A percentile compares a stretch with the other conserved stretches of the same genome.
phyloP scores from a whole-genome alignment of 371 early-diverging fungal genomes.

The Sporodiniella umbellata region DNA sequence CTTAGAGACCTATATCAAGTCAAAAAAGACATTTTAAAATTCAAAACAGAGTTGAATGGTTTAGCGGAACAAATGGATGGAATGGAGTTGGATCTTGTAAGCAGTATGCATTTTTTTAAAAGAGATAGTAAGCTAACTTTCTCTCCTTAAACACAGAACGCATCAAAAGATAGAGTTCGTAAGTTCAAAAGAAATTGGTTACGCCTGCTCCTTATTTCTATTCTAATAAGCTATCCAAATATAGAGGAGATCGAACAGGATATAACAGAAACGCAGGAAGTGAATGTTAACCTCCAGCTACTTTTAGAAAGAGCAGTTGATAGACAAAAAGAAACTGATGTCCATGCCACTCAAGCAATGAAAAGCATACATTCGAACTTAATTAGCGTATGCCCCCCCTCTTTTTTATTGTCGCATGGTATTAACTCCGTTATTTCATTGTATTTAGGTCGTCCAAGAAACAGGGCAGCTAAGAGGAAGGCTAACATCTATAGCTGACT shows the following conservation, averaged over 20 bases:
- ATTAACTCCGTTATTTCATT: no score
- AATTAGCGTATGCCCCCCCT: slow-evolving; percentile 50
- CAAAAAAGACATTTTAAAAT: slow-evolving; percentile 40
- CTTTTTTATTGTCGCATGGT: no score
- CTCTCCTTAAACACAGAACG: slow-evolving; percentile 19
- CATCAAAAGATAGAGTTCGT: slow-evolving; percentile 37
- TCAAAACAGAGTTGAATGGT: slow-evolving; percentile 49
- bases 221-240: background rate
- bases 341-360: slow-evolving; percentile 52
- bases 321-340: slow-evolving; percentile 54
- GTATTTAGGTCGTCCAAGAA: slow-evolving; percentile 42
- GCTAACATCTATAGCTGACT: slow-evolving; percentile 43
- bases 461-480: slow-evolving; percentile 49
- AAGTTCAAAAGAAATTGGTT: no score
- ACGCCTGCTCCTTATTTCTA: no score
- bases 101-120: background rate
- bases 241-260: slow-evolving; percentile 56
- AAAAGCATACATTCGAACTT: slow-evolving; percentile 56
- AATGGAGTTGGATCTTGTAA: slow-evolving; percentile 50
- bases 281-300: slow-evolving; percentile 57
- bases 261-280: slow-evolving; percentile 52
- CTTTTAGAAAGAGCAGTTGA: slow-evolving; percentile 52
- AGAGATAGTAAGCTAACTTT: no score
- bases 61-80: slow-evolving; percentile 51
- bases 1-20: slow-evolving; percentile 25